Conservation (phyloP, 2,329 filamentous ascomycete species). For the Colletotrichum theobromicola region DNA sequence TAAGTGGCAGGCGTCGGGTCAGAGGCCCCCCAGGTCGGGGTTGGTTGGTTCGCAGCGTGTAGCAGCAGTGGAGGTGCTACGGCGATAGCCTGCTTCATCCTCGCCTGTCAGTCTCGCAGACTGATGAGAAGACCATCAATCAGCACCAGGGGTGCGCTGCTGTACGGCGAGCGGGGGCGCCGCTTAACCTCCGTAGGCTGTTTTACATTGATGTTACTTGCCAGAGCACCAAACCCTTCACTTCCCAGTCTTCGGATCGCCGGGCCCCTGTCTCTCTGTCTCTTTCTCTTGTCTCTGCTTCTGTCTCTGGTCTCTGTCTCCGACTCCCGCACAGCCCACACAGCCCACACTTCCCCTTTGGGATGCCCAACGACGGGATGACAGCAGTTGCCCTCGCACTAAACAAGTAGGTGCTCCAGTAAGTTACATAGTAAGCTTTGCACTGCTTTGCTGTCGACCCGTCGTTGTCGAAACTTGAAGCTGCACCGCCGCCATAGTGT, state of each 20-base stretch:
- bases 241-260: not conserved
- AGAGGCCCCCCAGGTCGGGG: not conserved
- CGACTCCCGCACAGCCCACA: conserved; percentile 16
- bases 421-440: not conserved
- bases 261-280: not conserved
- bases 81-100: not conserved
- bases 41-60: conserved; percentile 18
- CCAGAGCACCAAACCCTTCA: not conserved
- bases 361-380: conserved; percentile 10
- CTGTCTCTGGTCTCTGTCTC: not conserved
- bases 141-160: conserved; percentile 7
- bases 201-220: conserved; percentile 39
- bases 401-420: not conserved
- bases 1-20: not conserved
- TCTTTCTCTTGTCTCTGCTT: not conserved
- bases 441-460: not conserved
- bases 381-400: not conserved
- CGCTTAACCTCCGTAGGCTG: conserved; percentile 35
- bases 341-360: conserved; percentile 10
- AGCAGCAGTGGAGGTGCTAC: conserved; percentile 12
- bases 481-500: not conserved
- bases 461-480: not conserved
- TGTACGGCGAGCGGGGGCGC: conserved; percentile 20
- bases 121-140: not conserved
- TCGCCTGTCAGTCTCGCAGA: not conserved